phyloP scores from a whole-genome alignment of 257 asterid genomes.

The Asclepias syriaca region DNA sequence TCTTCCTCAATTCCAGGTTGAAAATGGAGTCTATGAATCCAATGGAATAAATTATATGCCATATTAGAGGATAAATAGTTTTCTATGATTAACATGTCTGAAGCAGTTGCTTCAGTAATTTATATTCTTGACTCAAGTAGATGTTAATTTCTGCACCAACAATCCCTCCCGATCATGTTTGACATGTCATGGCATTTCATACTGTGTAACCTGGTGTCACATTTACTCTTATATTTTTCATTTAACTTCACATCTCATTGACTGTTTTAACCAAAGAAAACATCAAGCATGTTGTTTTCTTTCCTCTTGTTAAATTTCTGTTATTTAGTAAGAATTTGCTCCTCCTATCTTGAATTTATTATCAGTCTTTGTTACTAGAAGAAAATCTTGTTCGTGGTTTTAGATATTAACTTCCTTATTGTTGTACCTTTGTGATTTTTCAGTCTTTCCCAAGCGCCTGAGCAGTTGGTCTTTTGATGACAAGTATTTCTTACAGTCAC shows the following conservation, averaged over 20 bases:
- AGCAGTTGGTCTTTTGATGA: conserved; percentile 79
- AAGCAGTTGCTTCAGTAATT: background rate
- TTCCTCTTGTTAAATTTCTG: background rate
- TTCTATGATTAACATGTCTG: background rate
- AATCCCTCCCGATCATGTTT: background rate
- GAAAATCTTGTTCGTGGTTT: background rate
- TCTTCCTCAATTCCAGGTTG: conserved; percentile 66
- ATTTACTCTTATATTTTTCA: background rate
- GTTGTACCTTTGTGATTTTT: conserved; percentile 23
- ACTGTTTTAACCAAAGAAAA: background rate
- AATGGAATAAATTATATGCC: background rate
- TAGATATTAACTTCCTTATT: conserved; percentile 2
- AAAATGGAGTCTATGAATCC: conserved; percentile 1
- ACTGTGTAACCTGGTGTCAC: background rate
- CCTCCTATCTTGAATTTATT: background rate
- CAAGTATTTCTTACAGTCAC: conserved; percentile 65
- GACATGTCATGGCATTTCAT: background rate
- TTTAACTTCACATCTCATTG: background rate
- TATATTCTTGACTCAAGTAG: background rate
- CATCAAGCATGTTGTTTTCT: background rate
- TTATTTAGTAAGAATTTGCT: background rate
- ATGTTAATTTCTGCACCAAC: background rate
- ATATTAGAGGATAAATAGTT: background rate
- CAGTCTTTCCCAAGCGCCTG: conserved; percentile 57
- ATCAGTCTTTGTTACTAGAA: background rate